Evolutionary conservation across 768 basidiomycete genomes (phyloP).

Genomic region (Russula virescens): DNA sequence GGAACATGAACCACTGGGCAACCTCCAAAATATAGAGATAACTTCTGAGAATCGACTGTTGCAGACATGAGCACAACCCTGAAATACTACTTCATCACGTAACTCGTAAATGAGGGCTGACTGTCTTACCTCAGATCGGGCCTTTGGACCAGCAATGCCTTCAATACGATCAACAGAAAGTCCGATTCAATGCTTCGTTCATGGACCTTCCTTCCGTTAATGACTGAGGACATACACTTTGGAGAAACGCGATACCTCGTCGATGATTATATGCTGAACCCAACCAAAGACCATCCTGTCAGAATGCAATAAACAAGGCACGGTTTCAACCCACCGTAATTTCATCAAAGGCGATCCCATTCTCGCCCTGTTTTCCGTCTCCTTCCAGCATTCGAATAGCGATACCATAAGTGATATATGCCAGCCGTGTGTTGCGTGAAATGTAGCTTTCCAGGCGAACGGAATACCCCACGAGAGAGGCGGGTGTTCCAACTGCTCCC

Average conservation of each 20-base stretch:
- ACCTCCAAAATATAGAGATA: conserved; percentile 82
- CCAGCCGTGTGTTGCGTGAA: conserved; percentile 67
- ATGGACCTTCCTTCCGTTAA: conserved; percentile 55
- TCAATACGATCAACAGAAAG: conserved; percentile 91
- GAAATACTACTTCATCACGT: neutral
- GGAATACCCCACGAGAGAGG: conserved; percentile 88
- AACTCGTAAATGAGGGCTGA: neutral
- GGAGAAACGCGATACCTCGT: conserved; percentile 54
- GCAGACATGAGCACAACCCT: conserved; percentile 97
- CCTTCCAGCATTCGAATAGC: conserved; percentile 96
- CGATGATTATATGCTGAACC: conserved; percentile 83
- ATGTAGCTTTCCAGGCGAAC: conserved; percentile 89
- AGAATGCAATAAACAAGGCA: conserved; percentile 13
- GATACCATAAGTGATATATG: conserved; percentile 92
- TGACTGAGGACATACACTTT: conserved; percentile 1
- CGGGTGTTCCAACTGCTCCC: conserved; percentile 66
- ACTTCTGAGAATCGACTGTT: conserved; percentile 86
- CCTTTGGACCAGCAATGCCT: conserved; percentile 68
- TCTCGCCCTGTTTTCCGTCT: conserved; percentile 60
- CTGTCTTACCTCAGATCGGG: conserved; percentile 72
- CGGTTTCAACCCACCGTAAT: conserved; percentile 61
- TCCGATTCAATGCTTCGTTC: conserved; percentile 97
- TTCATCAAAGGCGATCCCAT: conserved; percentile 84
- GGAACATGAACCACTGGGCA: conserved; percentile 84
- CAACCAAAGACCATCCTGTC: conserved; percentile 7